Percentiles rank a stretch among this genome's conserved stretches.
These are phyloP conservation scores for Skeletonema marinoi DNA, from an alignment of 108 stramenopile genomes.

Conservation along the genomic window DNA sequence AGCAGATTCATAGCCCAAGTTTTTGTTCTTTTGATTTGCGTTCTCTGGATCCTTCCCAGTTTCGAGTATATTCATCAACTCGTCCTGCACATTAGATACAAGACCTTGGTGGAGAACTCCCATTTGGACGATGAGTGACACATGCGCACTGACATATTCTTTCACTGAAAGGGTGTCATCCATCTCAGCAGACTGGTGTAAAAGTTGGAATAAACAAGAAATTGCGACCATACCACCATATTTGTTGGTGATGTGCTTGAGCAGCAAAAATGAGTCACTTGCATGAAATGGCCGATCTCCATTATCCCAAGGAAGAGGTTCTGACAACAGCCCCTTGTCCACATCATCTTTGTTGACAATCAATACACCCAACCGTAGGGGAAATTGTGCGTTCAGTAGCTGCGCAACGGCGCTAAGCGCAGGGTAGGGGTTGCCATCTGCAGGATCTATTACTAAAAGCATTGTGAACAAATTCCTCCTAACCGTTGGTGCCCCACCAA, in stretches of 20 bases:
- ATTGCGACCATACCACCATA: slow-evolving; percentile 48
- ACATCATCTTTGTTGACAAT: slow-evolving; percentile 64
- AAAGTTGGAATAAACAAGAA: slow-evolving; percentile 22
- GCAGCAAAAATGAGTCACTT: slow-evolving; percentile 26
- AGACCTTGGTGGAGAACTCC: slow-evolving; percentile 1
- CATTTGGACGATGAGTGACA: slow-evolving; percentile 26
- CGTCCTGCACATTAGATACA: slow-evolving; percentile 18
- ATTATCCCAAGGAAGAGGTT: slow-evolving; percentile 12
- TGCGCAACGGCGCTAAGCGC: slow-evolving; percentile 48
- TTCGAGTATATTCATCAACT: slow-evolving; percentile 31
- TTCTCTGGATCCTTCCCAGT: neutral
- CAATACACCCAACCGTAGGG: slow-evolving; percentile 66
- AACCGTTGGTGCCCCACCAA: slow-evolving; percentile 73
- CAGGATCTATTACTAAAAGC: slow-evolving; percentile 71
- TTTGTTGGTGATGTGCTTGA: slow-evolving; percentile 34
- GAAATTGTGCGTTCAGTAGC: slow-evolving; percentile 63
- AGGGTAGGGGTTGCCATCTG: slow-evolving; percentile 26
- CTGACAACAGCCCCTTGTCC: slow-evolving; percentile 19
- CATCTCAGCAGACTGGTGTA: neutral
- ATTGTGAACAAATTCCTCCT: slow-evolving; percentile 83
- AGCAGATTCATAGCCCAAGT: slow-evolving; percentile 19
- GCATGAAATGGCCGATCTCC: slow-evolving; percentile 34
- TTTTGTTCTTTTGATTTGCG: slow-evolving; percentile 2
- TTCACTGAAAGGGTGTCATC: slow-evolving; percentile 7
- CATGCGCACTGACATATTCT: slow-evolving; percentile 27